Percentiles rank a stretch among this genome's conserved stretches.
phyloP scores from a whole-genome alignment of 805 yeast genomes.

The Metschnikowia aberdeeniae region DNA sequence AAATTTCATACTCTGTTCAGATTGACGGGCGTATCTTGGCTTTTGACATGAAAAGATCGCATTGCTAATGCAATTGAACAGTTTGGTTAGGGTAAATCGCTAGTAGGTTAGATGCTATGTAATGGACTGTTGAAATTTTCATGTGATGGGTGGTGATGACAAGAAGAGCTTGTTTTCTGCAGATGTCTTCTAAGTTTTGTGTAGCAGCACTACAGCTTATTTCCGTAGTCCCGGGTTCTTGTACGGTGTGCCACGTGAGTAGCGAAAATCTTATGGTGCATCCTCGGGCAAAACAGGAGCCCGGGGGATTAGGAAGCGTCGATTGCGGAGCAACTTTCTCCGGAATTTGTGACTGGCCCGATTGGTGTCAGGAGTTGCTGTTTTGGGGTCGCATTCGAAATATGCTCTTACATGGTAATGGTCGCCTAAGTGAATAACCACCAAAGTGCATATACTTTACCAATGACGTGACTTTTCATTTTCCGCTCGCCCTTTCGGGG shows the following conservation, averaged over 20 bases:
- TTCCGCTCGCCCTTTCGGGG: slow-evolving; percentile 4
- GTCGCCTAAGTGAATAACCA: neutral
- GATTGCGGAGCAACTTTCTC: slow-evolving; percentile 1
- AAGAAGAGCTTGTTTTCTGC: too few relatives aligned
- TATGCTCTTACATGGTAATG: slow-evolving; percentile 3
- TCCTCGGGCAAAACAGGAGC: slow-evolving; percentile 1
- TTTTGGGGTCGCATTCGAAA: neutral
- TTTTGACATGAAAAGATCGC: too few relatives aligned
- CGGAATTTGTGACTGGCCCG: neutral
- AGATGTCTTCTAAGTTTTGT: too few relatives aligned
- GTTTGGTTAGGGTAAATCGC: too few relatives aligned
- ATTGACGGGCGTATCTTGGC: too few relatives aligned
- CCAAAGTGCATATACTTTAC: neutral
- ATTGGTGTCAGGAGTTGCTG: neutral
- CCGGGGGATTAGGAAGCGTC: neutral
- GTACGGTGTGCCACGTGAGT: neutral
- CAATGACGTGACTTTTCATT: slow-evolving; percentile 5
- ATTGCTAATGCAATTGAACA: too few relatives aligned
- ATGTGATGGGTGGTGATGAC: too few relatives aligned
- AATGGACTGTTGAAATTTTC: too few relatives aligned
- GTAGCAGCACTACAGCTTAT: neutral
- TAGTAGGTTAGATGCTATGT: too few relatives aligned
- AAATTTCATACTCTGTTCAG: too few relatives aligned
- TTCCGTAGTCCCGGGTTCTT: neutral
- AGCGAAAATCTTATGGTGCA: neutral